Evolutionary conservation across 495 filamentous ascomycete species (phyloP).

Genomic region (Diplogelasinospora grovesii): DNA sequence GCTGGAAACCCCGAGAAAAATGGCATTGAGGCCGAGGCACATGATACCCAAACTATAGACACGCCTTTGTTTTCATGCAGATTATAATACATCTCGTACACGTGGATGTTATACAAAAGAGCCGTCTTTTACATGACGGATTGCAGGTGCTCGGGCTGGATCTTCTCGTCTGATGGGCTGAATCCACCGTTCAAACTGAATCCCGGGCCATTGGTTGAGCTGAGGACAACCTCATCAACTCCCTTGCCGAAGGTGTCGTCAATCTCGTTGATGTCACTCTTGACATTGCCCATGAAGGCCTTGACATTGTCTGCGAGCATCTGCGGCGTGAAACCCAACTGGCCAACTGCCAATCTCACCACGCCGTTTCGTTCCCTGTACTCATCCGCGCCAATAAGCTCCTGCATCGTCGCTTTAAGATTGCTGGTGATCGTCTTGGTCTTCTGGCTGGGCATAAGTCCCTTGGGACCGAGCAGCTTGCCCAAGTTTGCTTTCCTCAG

Average conservation of each 20-base stretch:
- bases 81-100: slow-evolving; percentile 42
- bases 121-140: slow-evolving; percentile 35
- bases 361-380: slow-evolving; percentile 84
- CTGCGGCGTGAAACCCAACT: slow-evolving; percentile 83
- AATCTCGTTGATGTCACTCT: slow-evolving; percentile 63
- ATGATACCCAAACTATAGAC: slow-evolving; percentile 28
- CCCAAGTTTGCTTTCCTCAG: slow-evolving; percentile 74
- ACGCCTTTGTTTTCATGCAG: slow-evolving; percentile 12
- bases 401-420: slow-evolving; percentile 59
- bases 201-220: slow-evolving; percentile 77
- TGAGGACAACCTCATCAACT: slow-evolving; percentile 89
- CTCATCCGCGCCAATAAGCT: slow-evolving; percentile 73
- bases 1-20: too few species aligned
- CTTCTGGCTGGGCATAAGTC: slow-evolving; percentile 88
- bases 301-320: slow-evolving; percentile 81
- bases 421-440: slow-evolving; percentile 80
- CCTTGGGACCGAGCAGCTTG: slow-evolving; percentile 76
- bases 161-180: slow-evolving; percentile 47
- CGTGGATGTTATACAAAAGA: slow-evolving; percentile 32
- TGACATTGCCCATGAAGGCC: slow-evolving; percentile 66
- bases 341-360: slow-evolving; percentile 80
- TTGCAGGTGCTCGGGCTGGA: slow-evolving; percentile 48
- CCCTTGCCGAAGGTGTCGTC: slow-evolving; percentile 72
- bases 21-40: slow-evolving; percentile 2
- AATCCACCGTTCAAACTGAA: slow-evolving; percentile 80